Evolutionary conservation across 139 green algal species (phyloP).

Genomic region (Klebsormidium nitens): DNA sequence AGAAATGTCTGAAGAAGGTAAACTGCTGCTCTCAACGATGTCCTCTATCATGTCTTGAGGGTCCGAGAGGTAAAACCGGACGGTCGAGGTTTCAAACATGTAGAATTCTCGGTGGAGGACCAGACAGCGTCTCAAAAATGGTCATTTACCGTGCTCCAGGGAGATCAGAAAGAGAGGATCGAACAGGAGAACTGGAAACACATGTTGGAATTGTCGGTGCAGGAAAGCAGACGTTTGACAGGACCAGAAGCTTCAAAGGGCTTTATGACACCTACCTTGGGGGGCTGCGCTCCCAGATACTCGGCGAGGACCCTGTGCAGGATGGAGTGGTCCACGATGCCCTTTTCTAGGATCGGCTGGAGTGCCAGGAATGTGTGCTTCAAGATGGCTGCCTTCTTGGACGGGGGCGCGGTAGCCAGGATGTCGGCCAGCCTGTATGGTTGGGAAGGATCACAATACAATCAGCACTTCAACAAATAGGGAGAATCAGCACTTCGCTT

Average conservation of each 20-base stretch:
- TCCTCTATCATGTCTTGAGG: too few species aligned
- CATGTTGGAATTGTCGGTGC: background rate
- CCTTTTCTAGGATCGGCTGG: slow-evolving; percentile 48
- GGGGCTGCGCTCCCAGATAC: slow-evolving; percentile 25
- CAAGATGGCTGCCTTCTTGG: slow-evolving; percentile 30
- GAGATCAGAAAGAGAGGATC: background rate
- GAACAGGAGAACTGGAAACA: background rate
- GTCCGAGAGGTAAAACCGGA: too few species aligned
- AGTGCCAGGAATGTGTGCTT: slow-evolving; percentile 31
- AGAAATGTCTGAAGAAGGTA: too few species aligned
- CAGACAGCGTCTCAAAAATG: too few species aligned
- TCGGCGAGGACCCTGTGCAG: slow-evolving; percentile 41
- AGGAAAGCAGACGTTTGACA: background rate
- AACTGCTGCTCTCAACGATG: too few species aligned
- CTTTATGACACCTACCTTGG: too few species aligned
- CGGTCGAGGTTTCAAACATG: too few species aligned
- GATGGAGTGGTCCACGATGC: slow-evolving; percentile 44
- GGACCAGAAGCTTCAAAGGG: background rate
- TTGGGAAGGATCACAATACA: too few species aligned
- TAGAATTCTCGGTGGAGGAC: too few species aligned
- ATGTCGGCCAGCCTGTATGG: slow-evolving; percentile 29
- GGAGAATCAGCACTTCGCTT: background rate
- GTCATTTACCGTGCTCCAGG: background rate
- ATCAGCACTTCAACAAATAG: too few species aligned
- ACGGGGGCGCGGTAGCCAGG: background rate